A percentile compares a stretch with the other conserved stretches of the same genome.
Conservation (phyloP, 805 yeast species). For the Candida verbasci region DNA sequence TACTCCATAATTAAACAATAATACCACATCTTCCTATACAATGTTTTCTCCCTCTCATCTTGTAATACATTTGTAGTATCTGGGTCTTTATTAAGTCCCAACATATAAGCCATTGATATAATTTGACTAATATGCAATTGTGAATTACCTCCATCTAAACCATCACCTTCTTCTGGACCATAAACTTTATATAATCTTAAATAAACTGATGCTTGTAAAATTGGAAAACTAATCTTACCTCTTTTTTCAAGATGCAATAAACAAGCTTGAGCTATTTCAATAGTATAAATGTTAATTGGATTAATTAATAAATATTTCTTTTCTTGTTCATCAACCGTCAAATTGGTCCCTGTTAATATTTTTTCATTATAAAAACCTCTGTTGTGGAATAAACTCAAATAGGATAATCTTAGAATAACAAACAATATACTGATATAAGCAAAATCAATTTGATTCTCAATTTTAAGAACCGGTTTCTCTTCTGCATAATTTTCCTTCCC, state of each 20-base stretch:
- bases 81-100: constrained; percentile 40
- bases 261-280: constrained; percentile 51
- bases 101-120: constrained; percentile 34
- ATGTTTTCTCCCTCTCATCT: constrained; percentile 14
- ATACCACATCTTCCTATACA: constrained; percentile 28
- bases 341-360: constrained; percentile 17
- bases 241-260: constrained; percentile 50
- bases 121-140: constrained; percentile 22
- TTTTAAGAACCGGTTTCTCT: constrained; percentile 18
- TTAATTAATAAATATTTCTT: constrained; percentile 37
- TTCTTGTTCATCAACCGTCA: constrained; percentile 19
- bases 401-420: constrained; percentile 38
- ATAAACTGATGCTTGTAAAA: constrained; percentile 26
- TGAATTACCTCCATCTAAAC: constrained; percentile 35
- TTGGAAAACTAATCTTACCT: constrained; percentile 27
- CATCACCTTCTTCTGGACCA: constrained; percentile 41
- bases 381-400: constrained; percentile 35
- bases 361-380: constrained; percentile 24
- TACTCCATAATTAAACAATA: constrained; percentile 29
- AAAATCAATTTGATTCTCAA: constrained; percentile 36
- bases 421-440: constrained; percentile 37
- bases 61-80: constrained; percentile 19
- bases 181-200: constrained; percentile 24
- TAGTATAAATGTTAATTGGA: constrained; percentile 44
- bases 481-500: constrained; percentile 30